Evolutionary conservation across 805 yeast genomes (phyloP).

Genomic region (Metschnikowia shivogae): DNA sequence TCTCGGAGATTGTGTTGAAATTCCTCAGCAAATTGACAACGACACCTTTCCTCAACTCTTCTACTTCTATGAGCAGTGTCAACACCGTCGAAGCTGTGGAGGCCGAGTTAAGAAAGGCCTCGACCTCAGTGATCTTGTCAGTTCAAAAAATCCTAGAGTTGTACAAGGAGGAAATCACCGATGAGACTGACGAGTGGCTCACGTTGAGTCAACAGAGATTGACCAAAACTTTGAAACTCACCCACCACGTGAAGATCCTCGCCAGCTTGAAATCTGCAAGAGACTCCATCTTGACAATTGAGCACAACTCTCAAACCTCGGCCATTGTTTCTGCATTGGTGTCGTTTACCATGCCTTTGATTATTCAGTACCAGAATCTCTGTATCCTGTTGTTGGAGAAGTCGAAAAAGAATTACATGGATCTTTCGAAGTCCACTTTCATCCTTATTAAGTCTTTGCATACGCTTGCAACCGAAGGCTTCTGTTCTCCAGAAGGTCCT

Average conservation of each 20-base stretch:
- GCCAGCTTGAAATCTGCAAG: slow-evolving; percentile 34
- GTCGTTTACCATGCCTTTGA: slow-evolving; percentile 57
- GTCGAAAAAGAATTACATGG: slow-evolving; percentile 45
- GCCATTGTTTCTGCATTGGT: slow-evolving; percentile 43
- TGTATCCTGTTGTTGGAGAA: slow-evolving; percentile 40
- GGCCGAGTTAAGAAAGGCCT: slow-evolving; percentile 43
- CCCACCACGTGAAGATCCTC: slow-evolving; percentile 38
- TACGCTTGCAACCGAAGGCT: slow-evolving; percentile 71
- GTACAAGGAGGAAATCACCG: slow-evolving; percentile 31
- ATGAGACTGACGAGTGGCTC: slow-evolving; percentile 67
- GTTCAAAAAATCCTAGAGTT: slow-evolving; percentile 55
- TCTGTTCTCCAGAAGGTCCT: slow-evolving; percentile 87
- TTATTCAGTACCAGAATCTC: slow-evolving; percentile 56
- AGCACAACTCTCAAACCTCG: slow-evolving; percentile 37
- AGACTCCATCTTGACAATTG: slow-evolving; percentile 28
- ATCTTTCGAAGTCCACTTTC: slow-evolving; percentile 58
- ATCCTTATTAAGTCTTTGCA: slow-evolving; percentile 53
- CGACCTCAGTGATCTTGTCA: slow-evolving; percentile 58
- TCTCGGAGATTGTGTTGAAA: slow-evolving; percentile 43
- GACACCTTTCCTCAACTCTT: slow-evolving; percentile 19
- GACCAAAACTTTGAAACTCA: slow-evolving; percentile 36
- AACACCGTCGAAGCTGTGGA: slow-evolving; percentile 40
- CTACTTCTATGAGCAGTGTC: slow-evolving; percentile 21
- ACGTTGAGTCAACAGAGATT: slow-evolving; percentile 44
- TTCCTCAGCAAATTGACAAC: slow-evolving; percentile 39